Evolutionary conservation across 305 asterid species (phyloP).

Genomic region (Andrographis paniculata): DNA sequence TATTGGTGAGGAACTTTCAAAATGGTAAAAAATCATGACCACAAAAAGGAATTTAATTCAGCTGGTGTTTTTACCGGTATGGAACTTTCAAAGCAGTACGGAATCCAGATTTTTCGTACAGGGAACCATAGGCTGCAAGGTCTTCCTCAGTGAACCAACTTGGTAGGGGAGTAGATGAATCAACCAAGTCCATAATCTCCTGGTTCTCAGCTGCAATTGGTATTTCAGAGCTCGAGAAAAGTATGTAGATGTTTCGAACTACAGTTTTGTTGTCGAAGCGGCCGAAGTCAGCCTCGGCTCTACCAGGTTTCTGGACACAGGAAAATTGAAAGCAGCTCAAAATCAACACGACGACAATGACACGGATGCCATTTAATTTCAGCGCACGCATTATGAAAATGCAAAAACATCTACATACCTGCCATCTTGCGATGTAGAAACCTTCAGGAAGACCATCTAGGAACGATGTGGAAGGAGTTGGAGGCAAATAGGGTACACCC

Average conservation of each 20-base stretch:
- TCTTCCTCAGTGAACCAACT: conserved; percentile 59
- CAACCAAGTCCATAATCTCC: conserved; percentile 68
- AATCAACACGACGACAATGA: too few relatives aligned
- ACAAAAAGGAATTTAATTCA: too few relatives aligned
- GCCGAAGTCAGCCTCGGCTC: conserved; percentile 67
- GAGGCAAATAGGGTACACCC: conserved; percentile 36
- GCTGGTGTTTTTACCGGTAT: conserved; percentile 46
- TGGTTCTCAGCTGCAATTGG: conserved; percentile 47
- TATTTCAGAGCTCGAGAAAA: conserved; percentile 40
- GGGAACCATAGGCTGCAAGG: conserved; percentile 34
- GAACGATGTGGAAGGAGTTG: conserved; percentile 8
- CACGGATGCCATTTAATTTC: too few relatives aligned
- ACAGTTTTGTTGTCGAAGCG: conserved; percentile 49
- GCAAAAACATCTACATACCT: conserved; percentile 18
- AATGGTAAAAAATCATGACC: conserved; percentile 53
- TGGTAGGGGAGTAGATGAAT: conserved; percentile 45
- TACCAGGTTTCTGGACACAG: conserved; percentile 42
- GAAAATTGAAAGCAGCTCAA: background rate
- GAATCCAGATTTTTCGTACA: conserved; percentile 52
- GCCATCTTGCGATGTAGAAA: conserved; percentile 43
- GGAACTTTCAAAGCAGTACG: conserved; percentile 57
- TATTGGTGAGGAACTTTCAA: conserved; percentile 61
- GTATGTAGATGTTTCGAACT: conserved; percentile 44
- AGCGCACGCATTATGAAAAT: too few relatives aligned
- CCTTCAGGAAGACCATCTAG: conserved; percentile 36